These are phyloP conservation scores for Aegle marmelos DNA, from an alignment of 345 rosid species.

Conservation along the genomic window DNA sequence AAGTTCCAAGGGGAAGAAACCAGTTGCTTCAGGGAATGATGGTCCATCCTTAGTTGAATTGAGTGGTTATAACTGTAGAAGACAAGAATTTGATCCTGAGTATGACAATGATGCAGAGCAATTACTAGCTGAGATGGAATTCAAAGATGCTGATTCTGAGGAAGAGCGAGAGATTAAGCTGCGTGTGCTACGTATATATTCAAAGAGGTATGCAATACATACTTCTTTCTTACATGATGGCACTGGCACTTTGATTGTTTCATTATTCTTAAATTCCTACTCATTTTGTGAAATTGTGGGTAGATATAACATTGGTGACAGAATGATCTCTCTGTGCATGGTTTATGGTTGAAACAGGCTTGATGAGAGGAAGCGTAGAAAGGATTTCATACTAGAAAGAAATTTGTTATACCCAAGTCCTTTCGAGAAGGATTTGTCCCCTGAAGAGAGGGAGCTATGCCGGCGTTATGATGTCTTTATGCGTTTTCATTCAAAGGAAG, in stretches of 20 bases:
- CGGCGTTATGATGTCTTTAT: conserved; percentile 78
- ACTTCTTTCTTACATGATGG: background rate
- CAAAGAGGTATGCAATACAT: conserved; percentile 54
- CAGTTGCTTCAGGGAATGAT: conserved; percentile 47
- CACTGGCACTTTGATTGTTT: background rate
- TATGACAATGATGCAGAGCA: conserved; percentile 97
- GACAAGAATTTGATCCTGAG: conserved; percentile 89
- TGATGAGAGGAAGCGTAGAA: conserved; percentile 91
- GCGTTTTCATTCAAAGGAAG: conserved; percentile 94
- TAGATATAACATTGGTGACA: background rate
- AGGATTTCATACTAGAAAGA: conserved; percentile 88
- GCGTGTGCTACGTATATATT: conserved; percentile 76
- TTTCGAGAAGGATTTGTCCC: conserved; percentile 68
- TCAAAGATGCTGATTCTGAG: conserved; percentile 79
- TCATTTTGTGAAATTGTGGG: background rate
- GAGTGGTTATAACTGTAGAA: conserved; percentile 79
- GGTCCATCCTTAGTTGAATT: conserved; percentile 66
- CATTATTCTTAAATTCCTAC: background rate
- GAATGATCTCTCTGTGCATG: background rate
- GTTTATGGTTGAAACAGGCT: conserved; percentile 47
- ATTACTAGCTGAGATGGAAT: conserved; percentile 96
- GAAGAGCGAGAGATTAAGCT: conserved; percentile 84
- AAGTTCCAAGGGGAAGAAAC: conserved; percentile 68
- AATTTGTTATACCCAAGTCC: conserved; percentile 68
- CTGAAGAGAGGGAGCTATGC: conserved; percentile 75